Evolutionary conservation across 2,329 filamentous ascomycete species (phyloP).

Genomic region (Aspergillus tamarii): DNA sequence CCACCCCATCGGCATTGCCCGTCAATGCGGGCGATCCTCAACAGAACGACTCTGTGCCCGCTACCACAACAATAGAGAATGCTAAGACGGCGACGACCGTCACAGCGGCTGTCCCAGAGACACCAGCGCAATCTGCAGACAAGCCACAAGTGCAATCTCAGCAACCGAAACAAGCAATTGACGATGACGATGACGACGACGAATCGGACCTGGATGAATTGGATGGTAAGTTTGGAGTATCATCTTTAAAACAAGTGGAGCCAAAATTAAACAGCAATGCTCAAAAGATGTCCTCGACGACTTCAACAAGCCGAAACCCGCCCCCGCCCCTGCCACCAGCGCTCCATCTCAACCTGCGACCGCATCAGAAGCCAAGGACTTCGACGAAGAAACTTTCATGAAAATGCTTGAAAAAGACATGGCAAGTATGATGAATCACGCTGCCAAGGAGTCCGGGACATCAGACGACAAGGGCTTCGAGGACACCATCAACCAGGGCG

Average conservation of each 20-base stretch:
- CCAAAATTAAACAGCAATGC: conserved; percentile 11
- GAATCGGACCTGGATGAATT: conserved; percentile 95
- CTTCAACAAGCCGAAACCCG: conserved; percentile 62
- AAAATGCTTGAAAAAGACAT: conserved; percentile 88
- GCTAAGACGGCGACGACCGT: neutral
- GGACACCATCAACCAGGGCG: conserved; percentile 34
- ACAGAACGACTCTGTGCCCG: neutral
- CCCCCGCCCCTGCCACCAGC: conserved; percentile 25
- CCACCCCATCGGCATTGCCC: conserved; percentile 17
- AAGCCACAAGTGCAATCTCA: conserved; percentile 11
- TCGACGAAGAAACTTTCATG: conserved; percentile 62
- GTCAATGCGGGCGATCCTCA: conserved; percentile 10
- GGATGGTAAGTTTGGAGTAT: conserved; percentile 63
- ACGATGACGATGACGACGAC: conserved; percentile 55
- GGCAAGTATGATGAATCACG: conserved; percentile 71
- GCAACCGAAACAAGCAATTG: conserved; percentile 8
- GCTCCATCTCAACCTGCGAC: conserved; percentile 10
- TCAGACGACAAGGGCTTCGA: conserved; percentile 27
- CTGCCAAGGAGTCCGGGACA: conserved; percentile 26
- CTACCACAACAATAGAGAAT: conserved; percentile 3
- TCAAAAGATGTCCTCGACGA: conserved; percentile 83
- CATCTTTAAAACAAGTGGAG: neutral
- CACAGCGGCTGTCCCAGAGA: neutral
- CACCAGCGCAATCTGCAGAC: neutral
- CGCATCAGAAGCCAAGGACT: conserved; percentile 19